These are phyloP conservation scores for Melocanna baccifera DNA, from an alignment of 176 grass and related monocot genomes.

Conservation along the genomic window DNA sequence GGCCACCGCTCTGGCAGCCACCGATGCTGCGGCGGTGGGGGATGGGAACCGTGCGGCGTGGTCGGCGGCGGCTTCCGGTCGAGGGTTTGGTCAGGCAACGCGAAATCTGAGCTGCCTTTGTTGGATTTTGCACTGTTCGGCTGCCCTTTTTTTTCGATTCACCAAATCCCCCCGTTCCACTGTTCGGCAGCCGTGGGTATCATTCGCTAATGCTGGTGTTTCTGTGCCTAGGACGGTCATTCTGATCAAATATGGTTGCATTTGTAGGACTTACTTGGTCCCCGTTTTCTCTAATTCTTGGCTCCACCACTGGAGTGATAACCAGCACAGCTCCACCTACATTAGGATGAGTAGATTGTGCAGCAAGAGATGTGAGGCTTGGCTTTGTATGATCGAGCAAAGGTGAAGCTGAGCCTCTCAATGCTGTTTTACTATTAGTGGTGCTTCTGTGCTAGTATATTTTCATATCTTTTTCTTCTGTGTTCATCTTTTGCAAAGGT, in stretches of 20 bases:
- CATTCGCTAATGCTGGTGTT: neutral
- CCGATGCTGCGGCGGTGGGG: neutral
- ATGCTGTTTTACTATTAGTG: neutral
- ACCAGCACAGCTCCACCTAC: neutral
- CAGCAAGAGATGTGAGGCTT: neutral
- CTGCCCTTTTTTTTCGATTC: neutral
- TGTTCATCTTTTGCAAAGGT: too few relatives aligned
- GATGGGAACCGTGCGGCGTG: constrained; percentile 16
- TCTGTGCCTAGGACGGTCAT: constrained; percentile 26
- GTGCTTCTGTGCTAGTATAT: neutral
- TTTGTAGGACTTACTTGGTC: too few relatives aligned
- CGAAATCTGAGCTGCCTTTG: constrained; percentile 29
- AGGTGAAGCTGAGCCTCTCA: constrained; percentile 27
- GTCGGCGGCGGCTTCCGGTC: neutral
- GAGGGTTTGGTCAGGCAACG: neutral
- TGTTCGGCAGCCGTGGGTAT: constrained; percentile 15
- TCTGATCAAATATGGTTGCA: too few relatives aligned
- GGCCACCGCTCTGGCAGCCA: neutral
- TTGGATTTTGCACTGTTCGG: neutral
- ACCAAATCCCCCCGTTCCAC: neutral
- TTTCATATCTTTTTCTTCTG: too few relatives aligned
- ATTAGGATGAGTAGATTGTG: neutral
- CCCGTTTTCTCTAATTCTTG: too few relatives aligned
- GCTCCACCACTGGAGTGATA: neutral
- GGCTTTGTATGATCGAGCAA: constrained; percentile 29